Conservation (phyloP, 2,329 filamentous ascomycete genomes). For the Alternaria rosae region DNA sequence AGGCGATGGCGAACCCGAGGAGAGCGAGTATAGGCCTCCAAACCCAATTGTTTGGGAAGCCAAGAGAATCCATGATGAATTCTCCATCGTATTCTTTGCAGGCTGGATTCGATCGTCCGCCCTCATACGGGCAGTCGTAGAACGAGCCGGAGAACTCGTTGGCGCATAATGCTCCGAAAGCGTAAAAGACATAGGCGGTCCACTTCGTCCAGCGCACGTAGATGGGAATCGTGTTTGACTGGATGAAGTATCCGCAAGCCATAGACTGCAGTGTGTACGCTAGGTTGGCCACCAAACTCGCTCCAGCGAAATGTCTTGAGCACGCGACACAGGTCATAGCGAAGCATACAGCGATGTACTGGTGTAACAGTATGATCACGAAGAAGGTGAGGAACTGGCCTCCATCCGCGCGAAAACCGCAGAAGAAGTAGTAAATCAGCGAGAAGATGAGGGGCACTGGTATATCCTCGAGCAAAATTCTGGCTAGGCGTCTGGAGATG, state of each 20-base stretch:
- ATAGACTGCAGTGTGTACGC: constrained; percentile 76
- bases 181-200: constrained; percentile 71
- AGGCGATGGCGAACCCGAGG: constrained; percentile 68
- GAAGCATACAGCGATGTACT: constrained; percentile 77
- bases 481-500: constrained; percentile 72
- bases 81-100: constrained; percentile 74
- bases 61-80: constrained; percentile 73
- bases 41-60: constrained; percentile 73
- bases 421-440: constrained; percentile 79
- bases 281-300: constrained; percentile 75
- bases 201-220: constrained; percentile 83
- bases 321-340: constrained; percentile 72
- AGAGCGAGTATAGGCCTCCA: constrained; percentile 70
- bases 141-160: constrained; percentile 78
- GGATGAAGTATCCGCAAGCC: constrained; percentile 79
- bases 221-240: constrained; percentile 74
- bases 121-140: constrained; percentile 73
- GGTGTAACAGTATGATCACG: constrained; percentile 70
- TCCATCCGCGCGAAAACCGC: constrained; percentile 70
- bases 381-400: constrained; percentile 77
- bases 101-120: constrained; percentile 67
- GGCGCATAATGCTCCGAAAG: constrained; percentile 72
- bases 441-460: constrained; percentile 76
- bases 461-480: constrained; percentile 74
- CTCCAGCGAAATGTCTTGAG: constrained; percentile 72